A percentile compares a stretch with the other conserved stretches of the same genome.
These are phyloP conservation scores for Orychophragmus violaceus DNA, from an alignment of 345 rosid species.

Conservation along the genomic window DNA sequence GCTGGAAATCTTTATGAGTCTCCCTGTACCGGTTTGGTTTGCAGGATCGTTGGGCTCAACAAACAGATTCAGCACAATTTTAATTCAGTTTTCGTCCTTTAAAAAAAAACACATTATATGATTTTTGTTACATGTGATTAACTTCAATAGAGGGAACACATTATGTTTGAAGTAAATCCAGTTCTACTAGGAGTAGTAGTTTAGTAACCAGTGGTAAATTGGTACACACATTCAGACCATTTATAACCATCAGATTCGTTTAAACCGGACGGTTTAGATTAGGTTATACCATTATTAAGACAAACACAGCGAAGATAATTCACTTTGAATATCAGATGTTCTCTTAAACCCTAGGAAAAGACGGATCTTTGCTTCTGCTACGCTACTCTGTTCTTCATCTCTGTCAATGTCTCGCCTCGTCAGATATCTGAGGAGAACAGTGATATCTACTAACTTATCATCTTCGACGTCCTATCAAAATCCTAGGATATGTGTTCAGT, in stretches of 20 bases:
- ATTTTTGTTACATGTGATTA: constrained; percentile 34
- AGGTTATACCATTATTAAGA: no score
- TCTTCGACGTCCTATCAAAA: not conserved
- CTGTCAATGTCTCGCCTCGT: constrained; percentile 35
- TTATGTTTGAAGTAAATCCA: constrained; percentile 1
- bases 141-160: constrained; percentile 28
- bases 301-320: no score
- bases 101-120: constrained; percentile 19
- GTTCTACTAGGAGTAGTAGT: no score
- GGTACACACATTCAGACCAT: constrained; percentile 12
- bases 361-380: not conserved
- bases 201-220: not conserved
- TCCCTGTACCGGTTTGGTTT: constrained; percentile 12
- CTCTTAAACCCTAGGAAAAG: constrained; percentile 20
- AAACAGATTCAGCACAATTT: constrained; percentile 17
- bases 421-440: constrained; percentile 26
- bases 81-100: constrained; percentile 19
- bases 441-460: constrained; percentile 7
- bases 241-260: not conserved
- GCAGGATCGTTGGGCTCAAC: constrained; percentile 22
- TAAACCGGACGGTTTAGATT: constrained; percentile 22
- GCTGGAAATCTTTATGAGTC: constrained; percentile 9
- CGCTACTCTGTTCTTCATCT: not conserved
- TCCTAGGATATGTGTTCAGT: not conserved
- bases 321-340: no score